Percentiles rank a stretch among this genome's conserved stretches.
These are phyloP conservation scores for Cryptococcus jaspeensis DNA, from an alignment of 1,284 basidiomycete species.

Conservation along the genomic window DNA sequence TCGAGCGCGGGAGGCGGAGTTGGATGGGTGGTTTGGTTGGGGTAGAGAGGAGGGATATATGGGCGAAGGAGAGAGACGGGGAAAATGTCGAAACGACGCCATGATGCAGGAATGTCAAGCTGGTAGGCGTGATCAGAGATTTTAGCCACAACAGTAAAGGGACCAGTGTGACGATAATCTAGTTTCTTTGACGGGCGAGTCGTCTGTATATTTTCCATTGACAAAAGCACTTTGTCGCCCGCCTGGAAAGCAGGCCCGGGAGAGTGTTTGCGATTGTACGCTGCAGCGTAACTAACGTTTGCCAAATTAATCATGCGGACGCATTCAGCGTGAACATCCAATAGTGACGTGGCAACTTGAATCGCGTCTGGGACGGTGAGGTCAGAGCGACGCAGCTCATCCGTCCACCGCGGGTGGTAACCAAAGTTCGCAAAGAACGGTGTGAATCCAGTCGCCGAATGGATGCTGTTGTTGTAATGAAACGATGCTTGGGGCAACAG, in stretches of 20 bases:
- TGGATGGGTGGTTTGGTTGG: neutral
- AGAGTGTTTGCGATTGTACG: neutral
- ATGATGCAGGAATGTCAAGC: neutral
- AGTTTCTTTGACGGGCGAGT: slow-evolving; percentile 52
- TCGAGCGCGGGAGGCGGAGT: neutral
- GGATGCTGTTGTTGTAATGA: slow-evolving; percentile 54
- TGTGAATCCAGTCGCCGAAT: slow-evolving; percentile 30
- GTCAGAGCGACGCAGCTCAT: neutral
- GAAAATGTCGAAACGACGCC: neutral
- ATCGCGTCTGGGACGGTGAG: neutral
- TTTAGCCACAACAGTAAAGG: neutral
- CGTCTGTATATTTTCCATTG: slow-evolving; percentile 49
- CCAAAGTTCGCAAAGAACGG: slow-evolving; percentile 54
- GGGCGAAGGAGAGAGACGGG: neutral
- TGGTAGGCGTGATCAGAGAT: neutral
- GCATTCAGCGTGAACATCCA: neutral
- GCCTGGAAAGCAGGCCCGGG: slow-evolving; percentile 22
- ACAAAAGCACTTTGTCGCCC: slow-evolving; percentile 51
- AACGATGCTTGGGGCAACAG: slow-evolving; percentile 56
- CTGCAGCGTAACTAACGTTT: neutral
- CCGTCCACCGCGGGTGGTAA: slow-evolving; percentile 37
- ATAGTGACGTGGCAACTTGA: neutral
- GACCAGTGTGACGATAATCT: slow-evolving; percentile 5
- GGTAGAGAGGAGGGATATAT: neutral
- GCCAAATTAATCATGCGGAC: neutral